Conservation (phyloP, 495 filamentous ascomycete genomes). For the Geoglossum glabrum region DNA sequence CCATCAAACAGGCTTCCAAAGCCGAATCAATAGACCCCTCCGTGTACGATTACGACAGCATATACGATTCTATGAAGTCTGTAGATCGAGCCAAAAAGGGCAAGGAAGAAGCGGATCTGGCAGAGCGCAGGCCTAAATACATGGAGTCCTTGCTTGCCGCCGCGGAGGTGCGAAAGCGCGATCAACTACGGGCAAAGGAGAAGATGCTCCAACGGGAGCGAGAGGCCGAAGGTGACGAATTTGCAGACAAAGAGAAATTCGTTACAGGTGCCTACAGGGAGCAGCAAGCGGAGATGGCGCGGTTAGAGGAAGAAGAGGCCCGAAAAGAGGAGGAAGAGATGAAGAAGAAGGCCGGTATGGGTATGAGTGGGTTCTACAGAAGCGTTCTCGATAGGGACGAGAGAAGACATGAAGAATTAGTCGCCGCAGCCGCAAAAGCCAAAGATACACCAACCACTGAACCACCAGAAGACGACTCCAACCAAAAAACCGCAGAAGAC, state of each 20-base stretch:
- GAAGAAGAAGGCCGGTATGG: constrained; percentile 38
- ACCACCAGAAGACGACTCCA: constrained; percentile 17
- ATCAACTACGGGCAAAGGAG: constrained; percentile 72
- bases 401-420: constrained; percentile 43
- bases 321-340: constrained; percentile 45
- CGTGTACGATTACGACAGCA: constrained; percentile 60
- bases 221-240: constrained; percentile 85
- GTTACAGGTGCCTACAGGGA: constrained; percentile 89
- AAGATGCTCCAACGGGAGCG: constrained; percentile 70
- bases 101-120: constrained; percentile 16
- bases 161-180: constrained; percentile 72
- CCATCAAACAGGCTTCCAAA: constrained; percentile 32
- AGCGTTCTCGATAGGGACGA: constrained; percentile 63
- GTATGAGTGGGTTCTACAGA: constrained; percentile 77
- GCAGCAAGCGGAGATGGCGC: constrained; percentile 69
- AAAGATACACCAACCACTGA: constrained; percentile 22
- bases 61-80: constrained; percentile 37
- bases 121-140: constrained; percentile 27
- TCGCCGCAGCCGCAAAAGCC: constrained; percentile 49
- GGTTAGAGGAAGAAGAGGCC: constrained; percentile 65
- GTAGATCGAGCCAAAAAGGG: constrained; percentile 14
- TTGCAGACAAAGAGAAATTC: constrained; percentile 87
- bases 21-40: constrained; percentile 40
- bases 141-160: constrained; percentile 63
- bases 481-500: constrained; percentile 47